These are phyloP conservation scores for Pleurotus platypus DNA, from an alignment of 768 basidiomycete species.

Conservation along the genomic window DNA sequence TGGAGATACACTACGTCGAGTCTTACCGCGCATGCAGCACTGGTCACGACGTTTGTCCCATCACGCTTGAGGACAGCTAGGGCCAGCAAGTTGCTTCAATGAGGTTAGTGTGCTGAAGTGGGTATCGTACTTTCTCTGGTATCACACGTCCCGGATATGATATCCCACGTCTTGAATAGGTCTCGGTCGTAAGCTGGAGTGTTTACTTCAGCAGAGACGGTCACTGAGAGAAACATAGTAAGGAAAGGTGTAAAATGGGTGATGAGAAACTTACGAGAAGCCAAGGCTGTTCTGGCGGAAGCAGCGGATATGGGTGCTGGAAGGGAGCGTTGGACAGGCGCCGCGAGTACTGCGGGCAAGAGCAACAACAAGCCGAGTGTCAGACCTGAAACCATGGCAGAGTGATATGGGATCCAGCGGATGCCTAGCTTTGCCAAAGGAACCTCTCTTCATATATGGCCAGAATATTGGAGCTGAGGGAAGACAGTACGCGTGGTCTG, in stretches of 20 bases:
- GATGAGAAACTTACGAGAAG: neutral
- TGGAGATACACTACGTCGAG: too few species aligned
- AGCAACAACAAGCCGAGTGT: neutral
- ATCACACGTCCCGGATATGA: conserved; percentile 46
- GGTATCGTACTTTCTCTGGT: conserved; percentile 44
- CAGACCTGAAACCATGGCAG: neutral
- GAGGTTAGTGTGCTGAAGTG: neutral
- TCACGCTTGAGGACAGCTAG: conserved; percentile 43
- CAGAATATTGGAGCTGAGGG: neutral
- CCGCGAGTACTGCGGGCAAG: neutral
- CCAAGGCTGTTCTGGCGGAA: conserved; percentile 9
- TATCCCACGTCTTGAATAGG: conserved; percentile 47
- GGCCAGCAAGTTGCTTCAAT: neutral
- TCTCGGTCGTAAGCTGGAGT: conserved; percentile 35
- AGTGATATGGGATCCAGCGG: neutral
- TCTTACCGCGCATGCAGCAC: conserved; percentile 26
- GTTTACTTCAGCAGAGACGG: conserved; percentile 39
- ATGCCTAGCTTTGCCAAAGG: neutral
- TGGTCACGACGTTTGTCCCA: conserved; percentile 39
- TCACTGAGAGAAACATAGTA: conserved; percentile 18
- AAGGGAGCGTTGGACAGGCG: conserved; percentile 6
- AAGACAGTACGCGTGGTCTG: neutral
- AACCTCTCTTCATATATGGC: neutral
- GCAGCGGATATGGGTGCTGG: conserved; percentile 8
- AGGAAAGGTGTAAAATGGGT: neutral